Evolutionary conservation across 78 protist genomes (phyloP).

Genomic region (Blattamonas nauphoetae): DNA sequence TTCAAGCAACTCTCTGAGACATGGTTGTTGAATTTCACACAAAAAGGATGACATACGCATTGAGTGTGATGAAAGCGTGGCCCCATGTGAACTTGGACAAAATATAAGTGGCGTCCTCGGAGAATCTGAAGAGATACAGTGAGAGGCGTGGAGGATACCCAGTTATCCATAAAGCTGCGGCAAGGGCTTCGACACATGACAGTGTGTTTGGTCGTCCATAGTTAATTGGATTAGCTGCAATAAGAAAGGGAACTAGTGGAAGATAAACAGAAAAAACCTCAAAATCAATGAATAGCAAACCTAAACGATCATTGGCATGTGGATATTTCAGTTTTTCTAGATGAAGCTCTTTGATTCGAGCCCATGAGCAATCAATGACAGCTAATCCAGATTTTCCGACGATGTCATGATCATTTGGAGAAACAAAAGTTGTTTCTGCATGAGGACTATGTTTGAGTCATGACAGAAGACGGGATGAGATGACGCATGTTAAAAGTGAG

Average conservation of each 20-base stretch:
- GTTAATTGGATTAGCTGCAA: conserved; percentile 94
- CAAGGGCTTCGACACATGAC: conserved; percentile 81
- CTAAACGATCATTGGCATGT: neutral
- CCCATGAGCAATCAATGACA: conserved; percentile 23
- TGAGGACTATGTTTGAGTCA: neutral
- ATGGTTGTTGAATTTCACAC: neutral
- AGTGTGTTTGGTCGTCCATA: conserved; percentile 79
- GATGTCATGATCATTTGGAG: neutral
- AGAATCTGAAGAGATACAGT: conserved; percentile 20
- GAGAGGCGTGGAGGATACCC: neutral
- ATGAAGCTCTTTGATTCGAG: neutral
- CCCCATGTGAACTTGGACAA: conserved; percentile 80
- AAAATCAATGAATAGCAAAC: neutral
- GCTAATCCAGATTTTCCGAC: neutral
- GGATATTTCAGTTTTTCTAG: neutral
- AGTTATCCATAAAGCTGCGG: conserved; percentile 65
- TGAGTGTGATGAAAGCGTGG: conserved; percentile 60
- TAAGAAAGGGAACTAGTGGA: conserved; percentile 64
- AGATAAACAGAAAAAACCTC: neutral
- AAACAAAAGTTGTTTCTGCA: neutral
- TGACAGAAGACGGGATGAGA: neutral
- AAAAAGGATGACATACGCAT: conserved; percentile 5
- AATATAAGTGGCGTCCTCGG: conserved; percentile 53
- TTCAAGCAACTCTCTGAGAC: neutral
- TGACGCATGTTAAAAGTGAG: too few species aligned